phyloP scores from a whole-genome alignment of 768 basidiomycete species.

The Xanthoconium stramineum region DNA sequence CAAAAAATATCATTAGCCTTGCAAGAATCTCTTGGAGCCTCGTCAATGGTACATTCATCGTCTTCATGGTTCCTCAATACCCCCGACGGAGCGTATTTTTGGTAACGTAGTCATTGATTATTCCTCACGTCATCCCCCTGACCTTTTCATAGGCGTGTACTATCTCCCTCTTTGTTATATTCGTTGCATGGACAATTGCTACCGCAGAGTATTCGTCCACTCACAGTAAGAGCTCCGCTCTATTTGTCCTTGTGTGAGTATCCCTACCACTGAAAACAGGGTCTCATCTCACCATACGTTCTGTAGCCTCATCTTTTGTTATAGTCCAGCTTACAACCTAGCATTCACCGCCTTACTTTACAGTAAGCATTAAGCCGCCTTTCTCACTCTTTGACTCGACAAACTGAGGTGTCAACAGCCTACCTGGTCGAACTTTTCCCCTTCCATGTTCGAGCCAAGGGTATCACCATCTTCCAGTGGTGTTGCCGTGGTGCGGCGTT shows the following conservation, averaged over 20 bases:
- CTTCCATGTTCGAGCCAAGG: slow-evolving; percentile 56
- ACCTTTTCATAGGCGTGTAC: slow-evolving; percentile 7
- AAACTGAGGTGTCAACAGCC: no score
- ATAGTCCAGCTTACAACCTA: slow-evolving; percentile 14
- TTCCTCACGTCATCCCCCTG: no score
- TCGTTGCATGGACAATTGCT: slow-evolving; percentile 17
- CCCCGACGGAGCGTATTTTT: not conserved
- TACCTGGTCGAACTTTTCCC: no score
- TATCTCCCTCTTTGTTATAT: slow-evolving; percentile 13
- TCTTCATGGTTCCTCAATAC: slow-evolving; percentile 33
- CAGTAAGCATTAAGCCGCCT: not conserved
- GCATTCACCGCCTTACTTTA: slow-evolving; percentile 10
- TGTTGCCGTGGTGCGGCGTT: slow-evolving; percentile 40
- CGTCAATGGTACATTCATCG: not conserved
- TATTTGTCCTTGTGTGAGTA: slow-evolving; percentile 10
- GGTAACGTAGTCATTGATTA: not conserved
- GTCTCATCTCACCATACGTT: not conserved
- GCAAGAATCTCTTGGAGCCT: not conserved
- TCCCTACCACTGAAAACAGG: not conserved
- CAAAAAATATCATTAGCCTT: no score
- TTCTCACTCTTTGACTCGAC: slow-evolving; percentile 32
- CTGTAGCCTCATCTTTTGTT: slow-evolving; percentile 18
- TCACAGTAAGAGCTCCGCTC: slow-evolving; percentile 1
- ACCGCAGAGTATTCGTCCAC: slow-evolving; percentile 20
- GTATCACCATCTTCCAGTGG: slow-evolving; percentile 59